Base-by-base conservation (phyloP, 2,329 filamentous ascomycete genomes). In the Blastomyces gilchristii region DNA sequence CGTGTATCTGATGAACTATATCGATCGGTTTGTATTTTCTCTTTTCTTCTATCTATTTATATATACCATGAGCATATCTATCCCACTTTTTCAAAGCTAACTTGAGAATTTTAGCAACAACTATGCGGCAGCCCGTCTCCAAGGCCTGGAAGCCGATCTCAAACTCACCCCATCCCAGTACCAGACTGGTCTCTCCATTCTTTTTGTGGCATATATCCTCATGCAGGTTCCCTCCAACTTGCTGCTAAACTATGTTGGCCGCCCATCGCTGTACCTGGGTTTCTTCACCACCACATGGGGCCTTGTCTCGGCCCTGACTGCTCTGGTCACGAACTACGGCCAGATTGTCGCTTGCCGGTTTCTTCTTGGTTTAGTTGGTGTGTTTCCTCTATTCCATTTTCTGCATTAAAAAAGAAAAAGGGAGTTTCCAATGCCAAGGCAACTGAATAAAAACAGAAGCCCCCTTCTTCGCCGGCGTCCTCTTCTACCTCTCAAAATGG, bases 401-500 rank as follows among this genome's bases (percentile, higher is more conserved):
- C 67, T 41, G 39, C 66, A 34, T 22, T 22, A 63, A 65, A 45
- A 56, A 37, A 34, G 4, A 62, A 65, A 45, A 56, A 37, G 6
- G 31, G 7, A 6, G 31, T 5, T n/a, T 56, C 28, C 37, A 22
- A 22, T 39, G n/a, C 31, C 22, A 22, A 56, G 12, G 31, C 6
- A 14, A 31, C 31, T 34, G 31, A 34, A 34, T 8, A 14, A 34
- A 53, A 22, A 56, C 66, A 61, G 80, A 82, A 69, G 80, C 80
- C 0, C 77, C 79, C 1, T 79, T 75, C 65, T 76, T 78, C 67
- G 70, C 79, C 14, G 80, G 79, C 8, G 75, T 78, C 9, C 69
- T 82, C 14, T 81, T 79, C 69, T 80, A 79, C 63, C 73, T 82
- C 9, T 79, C 76, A 7, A 79, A 77, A 65, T 83, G 80, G 80